Evolutionary conservation across 805 yeast genomes (phyloP).

Genomic region (Starmerella khaoyaiensis): DNA sequence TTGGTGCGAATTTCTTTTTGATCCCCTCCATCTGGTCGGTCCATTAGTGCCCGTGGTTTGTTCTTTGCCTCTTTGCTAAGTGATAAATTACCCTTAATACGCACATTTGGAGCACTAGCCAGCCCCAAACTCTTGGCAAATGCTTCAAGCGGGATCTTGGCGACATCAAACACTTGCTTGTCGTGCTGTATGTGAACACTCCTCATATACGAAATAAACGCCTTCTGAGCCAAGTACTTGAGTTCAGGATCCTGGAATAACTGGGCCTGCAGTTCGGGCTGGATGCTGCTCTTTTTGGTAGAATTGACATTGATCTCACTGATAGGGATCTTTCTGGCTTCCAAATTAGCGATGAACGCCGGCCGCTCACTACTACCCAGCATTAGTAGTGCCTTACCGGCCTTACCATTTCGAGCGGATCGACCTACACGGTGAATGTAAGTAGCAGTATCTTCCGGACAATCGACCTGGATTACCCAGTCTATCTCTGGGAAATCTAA

Average conservation of each 20-base stretch:
- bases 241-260: conserved; percentile 85
- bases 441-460: conserved; percentile 82
- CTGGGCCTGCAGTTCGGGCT: conserved; percentile 73
- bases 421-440: conserved; percentile 88
- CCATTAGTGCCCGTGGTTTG: conserved; percentile 55
- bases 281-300: conserved; percentile 58
- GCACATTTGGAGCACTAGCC: conserved; percentile 92
- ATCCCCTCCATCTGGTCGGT: conserved; percentile 29
- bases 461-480: conserved; percentile 88
- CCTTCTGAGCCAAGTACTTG: conserved; percentile 89
- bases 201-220: conserved; percentile 80
- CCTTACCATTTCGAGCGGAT: conserved; percentile 74
- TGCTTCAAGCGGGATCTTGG: conserved; percentile 63
- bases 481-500: conserved; percentile 85
- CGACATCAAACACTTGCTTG: conserved; percentile 69
- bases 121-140: conserved; percentile 81
- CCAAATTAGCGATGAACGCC: conserved; percentile 47
- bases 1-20: conserved; percentile 57
- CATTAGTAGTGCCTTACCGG: conserved; percentile 72
- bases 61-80: conserved; percentile 39
- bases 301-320: conserved; percentile 62
- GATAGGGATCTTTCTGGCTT: conserved; percentile 51
- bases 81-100: conserved; percentile 36
- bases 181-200: conserved; percentile 79
- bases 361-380: conserved; percentile 73